A percentile compares a stretch with the other conserved stretches of the same genome.
Evolutionary conservation across 495 filamentous ascomycete genomes (phyloP).

Genomic region (Chaetomium tenue): DNA sequence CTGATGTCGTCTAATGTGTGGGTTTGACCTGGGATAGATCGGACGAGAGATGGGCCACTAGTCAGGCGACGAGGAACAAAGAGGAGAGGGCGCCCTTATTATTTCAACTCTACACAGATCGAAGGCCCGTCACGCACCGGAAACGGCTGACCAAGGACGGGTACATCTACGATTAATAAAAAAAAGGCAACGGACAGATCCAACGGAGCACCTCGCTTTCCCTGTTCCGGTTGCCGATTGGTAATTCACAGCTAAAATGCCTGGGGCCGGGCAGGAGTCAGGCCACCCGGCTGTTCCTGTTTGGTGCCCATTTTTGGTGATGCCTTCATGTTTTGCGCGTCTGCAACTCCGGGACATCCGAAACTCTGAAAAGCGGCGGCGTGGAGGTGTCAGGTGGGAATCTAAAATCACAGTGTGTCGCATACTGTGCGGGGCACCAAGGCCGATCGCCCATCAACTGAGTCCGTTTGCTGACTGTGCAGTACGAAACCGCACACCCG

Average conservation of each 20-base stretch:
- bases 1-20: neutral
- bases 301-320: constrained; percentile 2
- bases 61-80: constrained; percentile 3
- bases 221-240: constrained; percentile 12
- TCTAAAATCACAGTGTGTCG: neutral
- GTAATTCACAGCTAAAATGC: constrained; percentile 13
- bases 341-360: constrained; percentile 18
- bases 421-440: constrained; percentile 19
- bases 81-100: neutral
- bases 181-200: neutral
- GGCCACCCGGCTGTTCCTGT: constrained; percentile 1
- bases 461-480: too few species aligned
- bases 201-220: constrained; percentile 15
- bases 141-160: neutral
- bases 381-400: constrained; percentile 4
- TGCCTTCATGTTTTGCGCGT: constrained; percentile 13
- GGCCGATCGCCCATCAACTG: neutral
- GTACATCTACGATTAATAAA: neutral
- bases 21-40: neutral
- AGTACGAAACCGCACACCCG: too few species aligned
- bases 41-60: neutral
- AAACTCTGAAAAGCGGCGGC: neutral
- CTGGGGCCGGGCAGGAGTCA: constrained; percentile 17
- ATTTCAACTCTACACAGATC: neutral
- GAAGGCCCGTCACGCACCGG: neutral